A percentile compares a stretch with the other conserved stretches of the same genome.
Conservation (phyloP, 352 stramenopile species). For the Pythium aristosporum region DNA sequence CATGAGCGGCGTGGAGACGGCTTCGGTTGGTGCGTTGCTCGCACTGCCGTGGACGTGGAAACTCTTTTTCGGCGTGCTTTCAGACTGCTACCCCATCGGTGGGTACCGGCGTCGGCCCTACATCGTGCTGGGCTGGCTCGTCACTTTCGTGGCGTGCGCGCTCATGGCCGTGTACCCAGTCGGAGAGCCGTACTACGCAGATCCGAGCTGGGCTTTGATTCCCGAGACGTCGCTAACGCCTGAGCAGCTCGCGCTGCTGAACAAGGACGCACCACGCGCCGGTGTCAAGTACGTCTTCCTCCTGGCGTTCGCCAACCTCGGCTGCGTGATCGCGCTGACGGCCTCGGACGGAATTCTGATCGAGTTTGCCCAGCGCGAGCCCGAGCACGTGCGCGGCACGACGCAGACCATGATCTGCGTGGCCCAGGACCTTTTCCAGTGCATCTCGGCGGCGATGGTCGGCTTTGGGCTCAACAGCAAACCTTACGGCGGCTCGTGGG, state of each 20-base stretch:
- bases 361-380: slow-evolving; percentile 37
- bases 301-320: slow-evolving; percentile 54
- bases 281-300: slow-evolving; percentile 38
- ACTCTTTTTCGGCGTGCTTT: slow-evolving; percentile 76
- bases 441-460: slow-evolving; percentile 19
- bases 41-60: slow-evolving; percentile 58
- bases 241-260: slow-evolving; percentile 22
- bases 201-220: slow-evolving; percentile 14
- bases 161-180: slow-evolving; percentile 32
- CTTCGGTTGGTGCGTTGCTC: slow-evolving; percentile 33
- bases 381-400: slow-evolving; percentile 27
- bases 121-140: slow-evolving; percentile 70
- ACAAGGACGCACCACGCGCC: slow-evolving; percentile 25
- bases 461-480: slow-evolving; percentile 36
- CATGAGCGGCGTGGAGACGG: slow-evolving; percentile 30
- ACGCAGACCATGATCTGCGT: slow-evolving; percentile 36
- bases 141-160: slow-evolving; percentile 12
- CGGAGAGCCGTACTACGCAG: slow-evolving; percentile 26
- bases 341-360: slow-evolving; percentile 45
- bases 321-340: slow-evolving; percentile 52
- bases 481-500: slow-evolving; percentile 31
- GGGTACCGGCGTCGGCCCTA: slow-evolving; percentile 80
- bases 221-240: slow-evolving; percentile 11
- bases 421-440: slow-evolving; percentile 21
- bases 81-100: slow-evolving; percentile 81